Conservation (phyloP, 768 basidiomycete species). For the Pleurotus pulmonarius region DNA sequence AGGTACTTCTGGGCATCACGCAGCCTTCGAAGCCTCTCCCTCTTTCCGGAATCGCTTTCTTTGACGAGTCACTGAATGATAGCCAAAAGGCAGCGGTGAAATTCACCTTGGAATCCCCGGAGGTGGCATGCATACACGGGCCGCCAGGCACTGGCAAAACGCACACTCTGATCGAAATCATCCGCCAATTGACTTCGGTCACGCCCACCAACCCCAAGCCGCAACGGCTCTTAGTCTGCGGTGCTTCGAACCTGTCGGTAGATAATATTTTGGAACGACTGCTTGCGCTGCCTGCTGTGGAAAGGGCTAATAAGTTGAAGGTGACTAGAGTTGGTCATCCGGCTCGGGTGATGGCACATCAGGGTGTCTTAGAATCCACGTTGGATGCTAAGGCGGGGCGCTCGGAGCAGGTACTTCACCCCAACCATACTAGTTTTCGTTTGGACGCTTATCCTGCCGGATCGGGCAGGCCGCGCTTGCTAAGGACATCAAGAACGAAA, state of each 20-base stretch:
- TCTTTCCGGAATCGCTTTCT: conserved; percentile 51
- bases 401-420: conserved; percentile 58
- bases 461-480: conserved; percentile 64
- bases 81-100: conserved; percentile 82
- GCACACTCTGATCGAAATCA: conserved; percentile 90
- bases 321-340: conserved; percentile 95
- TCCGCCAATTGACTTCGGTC: conserved; percentile 69
- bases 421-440: neutral
- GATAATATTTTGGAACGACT: conserved; percentile 94
- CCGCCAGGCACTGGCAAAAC: conserved; percentile 99
- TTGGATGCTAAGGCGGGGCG: conserved; percentile 65
- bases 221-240: conserved; percentile 77
- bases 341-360: conserved; percentile 75
- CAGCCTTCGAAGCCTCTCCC: conserved; percentile 36
- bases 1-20: conserved; percentile 69
- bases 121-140: conserved; percentile 93
- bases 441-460: too few species aligned
- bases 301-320: conserved; percentile 49
- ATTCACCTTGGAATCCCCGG: conserved; percentile 76
- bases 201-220: conserved; percentile 46
- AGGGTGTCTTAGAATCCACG: conserved; percentile 63
- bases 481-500: conserved; percentile 85
- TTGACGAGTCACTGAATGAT: conserved; percentile 72
- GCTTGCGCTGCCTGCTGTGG: conserved; percentile 50
- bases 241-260: conserved; percentile 91